phyloP scores from a whole-genome alignment of 2,329 filamentous ascomycete species.

The Neonectria hederae region DNA sequence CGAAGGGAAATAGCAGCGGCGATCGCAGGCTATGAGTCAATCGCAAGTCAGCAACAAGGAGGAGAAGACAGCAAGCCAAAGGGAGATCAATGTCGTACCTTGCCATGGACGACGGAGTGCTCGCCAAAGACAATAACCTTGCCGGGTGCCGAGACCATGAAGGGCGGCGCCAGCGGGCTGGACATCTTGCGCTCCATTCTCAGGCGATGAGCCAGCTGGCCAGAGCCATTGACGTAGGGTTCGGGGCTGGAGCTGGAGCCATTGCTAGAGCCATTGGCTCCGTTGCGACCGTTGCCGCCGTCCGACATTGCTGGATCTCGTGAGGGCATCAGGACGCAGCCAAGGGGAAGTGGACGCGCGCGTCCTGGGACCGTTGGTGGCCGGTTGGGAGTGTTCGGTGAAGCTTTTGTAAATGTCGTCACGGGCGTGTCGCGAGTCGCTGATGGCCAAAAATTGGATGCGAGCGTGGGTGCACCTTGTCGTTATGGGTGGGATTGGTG shows the following conservation, averaged over 20 bases:
- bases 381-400: neutral
- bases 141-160: conserved; percentile 97
- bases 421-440: conserved; percentile 10
- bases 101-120: conserved; percentile 97
- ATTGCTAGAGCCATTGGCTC: conserved; percentile 34
- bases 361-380: conserved; percentile 21
- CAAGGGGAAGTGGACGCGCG: conserved; percentile 14
- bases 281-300: conserved; percentile 36
- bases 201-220: conserved; percentile 47
- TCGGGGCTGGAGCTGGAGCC: conserved; percentile 39
- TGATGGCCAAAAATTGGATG: conserved; percentile 10
- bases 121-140: conserved; percentile 99
- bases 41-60: conserved; percentile 30
- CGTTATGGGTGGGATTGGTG: conserved; percentile 7
- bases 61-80: neutral
- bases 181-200: conserved; percentile 65
- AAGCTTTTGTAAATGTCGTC: conserved; percentile 19
- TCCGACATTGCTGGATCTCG: conserved; percentile 35
- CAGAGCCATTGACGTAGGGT: conserved; percentile 49
- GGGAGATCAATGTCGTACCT: conserved; percentile 62
- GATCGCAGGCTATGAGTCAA: conserved; percentile 75
- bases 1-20: conserved; percentile 94
- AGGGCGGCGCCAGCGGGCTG: conserved; percentile 80
- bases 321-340: conserved; percentile 34
- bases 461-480: conserved; percentile 30